Conservation (phyloP, 257 asterid genomes). For the Solanum bulbocastanum region DNA sequence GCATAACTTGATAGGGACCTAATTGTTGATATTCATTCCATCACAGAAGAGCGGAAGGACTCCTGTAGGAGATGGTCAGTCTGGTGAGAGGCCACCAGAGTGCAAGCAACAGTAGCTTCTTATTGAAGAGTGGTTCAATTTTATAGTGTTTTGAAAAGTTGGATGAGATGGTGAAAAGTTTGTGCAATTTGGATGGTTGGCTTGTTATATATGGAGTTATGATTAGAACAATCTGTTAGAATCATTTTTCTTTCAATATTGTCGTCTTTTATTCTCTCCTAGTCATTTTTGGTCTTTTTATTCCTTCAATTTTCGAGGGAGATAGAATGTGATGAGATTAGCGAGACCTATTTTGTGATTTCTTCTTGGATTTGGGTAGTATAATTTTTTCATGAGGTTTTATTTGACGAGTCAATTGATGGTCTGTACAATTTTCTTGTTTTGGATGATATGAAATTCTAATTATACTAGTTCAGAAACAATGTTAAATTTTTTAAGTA, state of each 20-base stretch:
- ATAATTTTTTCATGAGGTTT: neutral
- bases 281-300: neutral
- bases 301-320: neutral
- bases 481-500: neutral
- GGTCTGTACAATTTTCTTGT: neutral
- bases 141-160: neutral
- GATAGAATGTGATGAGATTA: neutral
- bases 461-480: neutral
- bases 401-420: neutral
- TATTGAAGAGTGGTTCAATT: neutral
- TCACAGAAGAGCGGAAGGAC: conserved; percentile 51
- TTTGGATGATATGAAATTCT: neutral
- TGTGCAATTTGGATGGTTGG: neutral
- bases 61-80: conserved; percentile 41
- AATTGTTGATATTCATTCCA: neutral
- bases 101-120: conserved; percentile 70
- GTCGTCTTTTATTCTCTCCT: neutral
- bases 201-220: neutral
- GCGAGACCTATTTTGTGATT: neutral
- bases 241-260: neutral
- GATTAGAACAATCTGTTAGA: neutral
- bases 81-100: conserved; percentile 83
- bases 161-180: neutral
- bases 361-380: neutral
- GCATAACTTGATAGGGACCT: neutral